phyloP scores from a whole-genome alignment of 2,329 filamentous ascomycete genomes.

The Fulvia fulva region DNA sequence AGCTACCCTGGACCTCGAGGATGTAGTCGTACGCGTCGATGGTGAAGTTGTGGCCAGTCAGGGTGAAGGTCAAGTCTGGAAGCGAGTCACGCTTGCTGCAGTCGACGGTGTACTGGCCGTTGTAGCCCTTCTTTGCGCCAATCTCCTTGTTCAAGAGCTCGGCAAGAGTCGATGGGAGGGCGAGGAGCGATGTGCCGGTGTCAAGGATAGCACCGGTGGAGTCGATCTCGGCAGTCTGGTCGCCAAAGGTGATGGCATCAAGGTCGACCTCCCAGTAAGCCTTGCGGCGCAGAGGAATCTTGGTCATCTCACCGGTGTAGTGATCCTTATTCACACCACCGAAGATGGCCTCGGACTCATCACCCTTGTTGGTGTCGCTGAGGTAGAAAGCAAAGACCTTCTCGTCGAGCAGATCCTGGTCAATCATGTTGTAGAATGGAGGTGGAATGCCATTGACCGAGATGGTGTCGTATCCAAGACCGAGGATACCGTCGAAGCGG shows the following conservation, averaged over 20 bases:
- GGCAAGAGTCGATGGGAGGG: conserved; percentile 82
- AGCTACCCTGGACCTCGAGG: conserved; percentile 88
- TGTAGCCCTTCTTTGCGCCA: conserved; percentile 95
- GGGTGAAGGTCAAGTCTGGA: conserved; percentile 86
- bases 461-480: conserved; percentile 90
- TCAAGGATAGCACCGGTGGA: conserved; percentile 95
- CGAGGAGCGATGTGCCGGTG: conserved; percentile 96
- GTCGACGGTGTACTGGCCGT: conserved; percentile 93
- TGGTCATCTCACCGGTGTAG: conserved; percentile 80
- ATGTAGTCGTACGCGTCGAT: conserved; percentile 90
- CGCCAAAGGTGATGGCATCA: conserved; percentile 83
- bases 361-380: conserved; percentile 64
- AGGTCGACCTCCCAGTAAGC: conserved; percentile 99
- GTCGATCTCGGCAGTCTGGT: conserved; percentile 81
- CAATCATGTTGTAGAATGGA: conserved; percentile 93
- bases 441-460: conserved; percentile 94
- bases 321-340: conserved; percentile 82
- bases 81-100: conserved; percentile 78
- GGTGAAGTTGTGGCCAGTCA: conserved; percentile 88
- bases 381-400: conserved; percentile 97
- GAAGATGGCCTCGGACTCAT: conserved; percentile 82
- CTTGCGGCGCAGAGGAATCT: conserved; percentile 94
- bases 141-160: conserved; percentile 97
- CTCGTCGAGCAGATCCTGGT: conserved; percentile 85
- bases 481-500: conserved; percentile 93